Conservation (phyloP, 768 basidiomycete species). For the Grammothele lineata region DNA sequence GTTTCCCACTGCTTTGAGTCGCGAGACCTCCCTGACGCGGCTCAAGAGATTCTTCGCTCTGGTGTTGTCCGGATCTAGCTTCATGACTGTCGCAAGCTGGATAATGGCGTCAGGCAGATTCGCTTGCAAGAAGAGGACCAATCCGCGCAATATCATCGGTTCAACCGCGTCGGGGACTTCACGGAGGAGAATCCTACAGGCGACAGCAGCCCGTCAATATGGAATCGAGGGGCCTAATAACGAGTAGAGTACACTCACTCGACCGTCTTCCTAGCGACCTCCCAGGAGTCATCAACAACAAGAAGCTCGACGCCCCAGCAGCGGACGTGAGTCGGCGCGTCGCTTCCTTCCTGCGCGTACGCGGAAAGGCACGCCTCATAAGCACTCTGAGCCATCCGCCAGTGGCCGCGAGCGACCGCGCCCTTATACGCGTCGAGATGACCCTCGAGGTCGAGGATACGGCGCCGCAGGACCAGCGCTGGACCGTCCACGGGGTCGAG, state of each 20-base stretch:
- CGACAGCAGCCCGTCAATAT: neutral
- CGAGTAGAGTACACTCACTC: slow-evolving; percentile 3
- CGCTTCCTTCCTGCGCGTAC: slow-evolving; percentile 1
- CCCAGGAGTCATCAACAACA: slow-evolving; percentile 6
- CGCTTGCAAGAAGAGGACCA: slow-evolving; percentile 68
- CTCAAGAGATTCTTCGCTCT: slow-evolving; percentile 60
- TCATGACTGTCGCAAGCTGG: slow-evolving; percentile 61
- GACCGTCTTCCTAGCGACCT: neutral
- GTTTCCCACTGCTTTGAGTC: slow-evolving; percentile 78
- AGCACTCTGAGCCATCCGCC: slow-evolving; percentile 4
- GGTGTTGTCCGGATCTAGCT: slow-evolving; percentile 69
- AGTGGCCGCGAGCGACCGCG: neutral
- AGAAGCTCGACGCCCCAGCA: slow-evolving; percentile 9
- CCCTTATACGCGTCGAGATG: neutral
- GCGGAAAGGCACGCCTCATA: slow-evolving; percentile 1
- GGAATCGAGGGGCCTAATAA: too few relatives aligned
- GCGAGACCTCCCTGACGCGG: slow-evolving; percentile 69
- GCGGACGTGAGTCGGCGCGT: slow-evolving; percentile 1
- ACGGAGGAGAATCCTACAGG: slow-evolving; percentile 61
- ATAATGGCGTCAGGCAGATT: slow-evolving; percentile 63
- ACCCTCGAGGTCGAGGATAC: neutral
- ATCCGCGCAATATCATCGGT: slow-evolving; percentile 63
- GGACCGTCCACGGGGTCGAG: slow-evolving; percentile 2
- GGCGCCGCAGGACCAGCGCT: slow-evolving; percentile 1
- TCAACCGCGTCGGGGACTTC: slow-evolving; percentile 67